Evolutionary conservation across 768 basidiomycete genomes (phyloP).

Genomic region (Fibroporia radiculosa): DNA sequence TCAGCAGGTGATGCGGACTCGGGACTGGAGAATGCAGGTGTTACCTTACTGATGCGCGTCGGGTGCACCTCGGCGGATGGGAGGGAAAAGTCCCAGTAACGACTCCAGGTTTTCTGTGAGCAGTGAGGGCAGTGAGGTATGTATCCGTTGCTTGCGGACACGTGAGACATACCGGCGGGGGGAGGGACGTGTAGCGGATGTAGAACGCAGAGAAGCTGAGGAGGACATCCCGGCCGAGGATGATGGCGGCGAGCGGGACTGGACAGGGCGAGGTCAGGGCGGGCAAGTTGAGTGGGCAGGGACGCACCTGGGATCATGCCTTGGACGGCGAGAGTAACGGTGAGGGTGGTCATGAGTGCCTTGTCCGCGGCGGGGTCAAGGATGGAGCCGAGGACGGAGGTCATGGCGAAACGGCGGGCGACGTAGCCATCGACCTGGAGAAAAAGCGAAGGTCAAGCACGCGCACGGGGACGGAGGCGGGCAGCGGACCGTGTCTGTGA

Average conservation of each 20-base stretch:
- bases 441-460: conserved; percentile 4
- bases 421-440: conserved; percentile 84
- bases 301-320: conserved; percentile 74
- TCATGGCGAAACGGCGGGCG: conserved; percentile 81
- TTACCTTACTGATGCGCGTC: conserved; percentile 87
- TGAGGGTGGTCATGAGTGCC: conserved; percentile 88
- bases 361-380: conserved; percentile 98
- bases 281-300: neutral
- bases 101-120: conserved; percentile 82
- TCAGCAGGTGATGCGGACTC: neutral
- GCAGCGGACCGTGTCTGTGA: conserved; percentile 77
- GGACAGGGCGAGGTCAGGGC: neutral
- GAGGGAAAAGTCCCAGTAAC: conserved; percentile 96
- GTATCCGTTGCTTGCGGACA: neutral
- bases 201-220: conserved; percentile 87
- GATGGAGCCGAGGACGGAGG: conserved; percentile 88
- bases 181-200: conserved; percentile 85
- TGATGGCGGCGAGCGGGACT: conserved; percentile 83
- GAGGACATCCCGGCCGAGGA: conserved; percentile 84
- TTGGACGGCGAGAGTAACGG: conserved; percentile 76
- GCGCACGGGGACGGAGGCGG: conserved; percentile 6
- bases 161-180: conserved; percentile 60
- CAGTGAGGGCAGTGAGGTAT: conserved; percentile 4
- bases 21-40: conserved; percentile 1
- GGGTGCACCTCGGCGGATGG: conserved; percentile 94